These are phyloP conservation scores for Dioszegia aurantiaca DNA, from an alignment of 768 basidiomycete genomes.

Conservation along the genomic window DNA sequence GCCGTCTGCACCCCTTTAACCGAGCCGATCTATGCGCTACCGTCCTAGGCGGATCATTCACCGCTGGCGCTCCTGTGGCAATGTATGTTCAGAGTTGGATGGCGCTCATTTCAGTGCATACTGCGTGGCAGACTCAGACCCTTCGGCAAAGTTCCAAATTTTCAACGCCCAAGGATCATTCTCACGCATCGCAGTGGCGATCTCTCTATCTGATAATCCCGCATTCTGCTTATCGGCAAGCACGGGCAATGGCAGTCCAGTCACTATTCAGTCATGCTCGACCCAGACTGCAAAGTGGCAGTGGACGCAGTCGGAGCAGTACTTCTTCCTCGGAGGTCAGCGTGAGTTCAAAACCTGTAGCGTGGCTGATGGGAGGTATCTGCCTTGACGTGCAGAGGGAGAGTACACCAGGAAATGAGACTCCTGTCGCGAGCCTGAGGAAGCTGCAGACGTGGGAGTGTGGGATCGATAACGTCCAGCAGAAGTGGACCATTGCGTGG, in stretches of 20 bases:
- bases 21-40: constrained; percentile 24
- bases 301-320: constrained; percentile 2
- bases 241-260: not conserved
- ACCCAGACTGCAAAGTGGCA: not conserved
- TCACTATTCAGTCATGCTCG: not conserved
- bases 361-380: constrained; percentile 1
- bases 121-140: not conserved
- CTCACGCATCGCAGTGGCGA: not conserved
- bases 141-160: constrained; percentile 2
- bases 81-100: constrained; percentile 3
- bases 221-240: not conserved
- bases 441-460: constrained; percentile 15
- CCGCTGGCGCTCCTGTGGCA: not conserved
- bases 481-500: constrained; percentile 15
- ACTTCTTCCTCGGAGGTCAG: not conserved
- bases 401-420: not conserved
- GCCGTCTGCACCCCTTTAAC: constrained; percentile 19
- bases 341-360: not conserved
- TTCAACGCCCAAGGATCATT: constrained; percentile 4
- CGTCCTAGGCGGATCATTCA: constrained; percentile 4
- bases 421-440: not conserved
- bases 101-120: not conserved
- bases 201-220: not conserved
- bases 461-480: constrained; percentile 1
- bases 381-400: constrained; percentile 9